Conservation (phyloP, 805 yeast species). For the Pichia heedii region DNA sequence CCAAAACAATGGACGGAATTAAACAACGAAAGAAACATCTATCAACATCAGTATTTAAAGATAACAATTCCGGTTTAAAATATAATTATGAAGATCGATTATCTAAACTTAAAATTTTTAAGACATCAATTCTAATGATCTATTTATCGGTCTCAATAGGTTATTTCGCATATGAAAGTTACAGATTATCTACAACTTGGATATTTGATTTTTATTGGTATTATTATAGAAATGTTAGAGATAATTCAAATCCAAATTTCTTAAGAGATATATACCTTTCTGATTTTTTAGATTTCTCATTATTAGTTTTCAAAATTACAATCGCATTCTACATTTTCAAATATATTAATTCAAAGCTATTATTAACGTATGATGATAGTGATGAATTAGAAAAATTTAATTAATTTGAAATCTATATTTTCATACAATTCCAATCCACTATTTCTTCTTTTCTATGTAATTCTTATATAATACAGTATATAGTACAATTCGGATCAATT, state of each 20-base stretch:
- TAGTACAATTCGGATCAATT: too few relatives aligned
- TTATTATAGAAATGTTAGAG: slow-evolving; percentile 1
- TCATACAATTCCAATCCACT: neutral
- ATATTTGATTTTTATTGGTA: slow-evolving; percentile 8
- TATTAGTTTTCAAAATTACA: slow-evolving; percentile 13
- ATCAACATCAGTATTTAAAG: slow-evolving; percentile 2
- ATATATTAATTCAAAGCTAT: slow-evolving; percentile 16
- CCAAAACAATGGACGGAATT: neutral
- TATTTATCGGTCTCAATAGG: neutral
- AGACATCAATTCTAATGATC: slow-evolving; percentile 4
- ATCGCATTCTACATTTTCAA: slow-evolving; percentile 13
- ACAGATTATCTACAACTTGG: neutral
- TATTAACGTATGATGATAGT: slow-evolving; percentile 18
- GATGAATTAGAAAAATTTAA: slow-evolving; percentile 23
- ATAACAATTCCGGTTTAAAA: neutral
- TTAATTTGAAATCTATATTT: slow-evolving; percentile 1
- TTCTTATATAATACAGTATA: neutral
- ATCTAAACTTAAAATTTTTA: slow-evolving; percentile 1
- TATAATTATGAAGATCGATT: slow-evolving; percentile 8
- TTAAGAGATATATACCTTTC: neutral
- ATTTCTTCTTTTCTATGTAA: neutral
- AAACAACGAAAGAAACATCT: neutral
- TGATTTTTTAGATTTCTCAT: slow-evolving; percentile 10
- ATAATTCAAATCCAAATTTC: neutral
- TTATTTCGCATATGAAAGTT: neutral